Conservation (phyloP, 176 grass and related monocot genomes). For the Oryza punctata region DNA sequence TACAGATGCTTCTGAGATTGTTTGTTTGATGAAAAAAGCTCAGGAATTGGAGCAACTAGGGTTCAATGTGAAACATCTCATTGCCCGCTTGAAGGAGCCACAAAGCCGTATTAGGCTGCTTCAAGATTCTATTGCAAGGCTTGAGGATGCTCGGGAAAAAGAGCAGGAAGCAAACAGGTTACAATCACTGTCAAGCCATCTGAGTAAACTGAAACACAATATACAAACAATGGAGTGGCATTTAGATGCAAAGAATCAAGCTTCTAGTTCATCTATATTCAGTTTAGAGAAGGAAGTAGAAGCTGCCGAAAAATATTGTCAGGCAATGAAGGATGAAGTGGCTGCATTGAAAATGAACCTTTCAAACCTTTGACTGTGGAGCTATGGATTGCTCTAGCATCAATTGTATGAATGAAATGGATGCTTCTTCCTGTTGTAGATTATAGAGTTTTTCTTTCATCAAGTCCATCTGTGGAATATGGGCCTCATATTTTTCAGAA, state of each 20-base stretch:
- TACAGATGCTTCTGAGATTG: constrained; percentile 41
- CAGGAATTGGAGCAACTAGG: constrained; percentile 43
- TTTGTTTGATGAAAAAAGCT: constrained; percentile 47
- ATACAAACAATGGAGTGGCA: constrained; percentile 54
- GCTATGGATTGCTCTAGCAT: background rate
- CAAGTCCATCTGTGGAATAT: constrained; percentile 7
- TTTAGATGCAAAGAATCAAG: constrained; percentile 47
- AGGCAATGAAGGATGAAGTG: constrained; percentile 52
- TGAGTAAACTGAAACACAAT: constrained; percentile 53
- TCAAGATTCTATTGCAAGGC: constrained; percentile 44
- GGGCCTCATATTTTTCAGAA: constrained; percentile 5
- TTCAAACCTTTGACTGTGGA: background rate
- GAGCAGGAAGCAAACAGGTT: constrained; percentile 41
- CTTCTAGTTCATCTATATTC: constrained; percentile 22
- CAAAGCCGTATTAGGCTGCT: constrained; percentile 47
- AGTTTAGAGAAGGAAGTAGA: constrained; percentile 60
- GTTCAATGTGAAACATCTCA: constrained; percentile 60
- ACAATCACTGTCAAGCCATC: constrained; percentile 45
- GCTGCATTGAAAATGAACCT: constrained; percentile 41
- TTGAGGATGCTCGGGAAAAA: constrained; percentile 51
- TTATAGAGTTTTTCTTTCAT: background rate
- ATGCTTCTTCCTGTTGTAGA: constrained; percentile 32
- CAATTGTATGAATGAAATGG: constrained; percentile 1
- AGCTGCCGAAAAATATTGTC: constrained; percentile 53
- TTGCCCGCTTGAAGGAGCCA: constrained; percentile 67